A percentile compares a stretch with the other conserved stretches of the same genome.
Evolutionary conservation across 768 basidiomycete genomes (phyloP).

Genomic region (Leccinum olivaceopallidum): DNA sequence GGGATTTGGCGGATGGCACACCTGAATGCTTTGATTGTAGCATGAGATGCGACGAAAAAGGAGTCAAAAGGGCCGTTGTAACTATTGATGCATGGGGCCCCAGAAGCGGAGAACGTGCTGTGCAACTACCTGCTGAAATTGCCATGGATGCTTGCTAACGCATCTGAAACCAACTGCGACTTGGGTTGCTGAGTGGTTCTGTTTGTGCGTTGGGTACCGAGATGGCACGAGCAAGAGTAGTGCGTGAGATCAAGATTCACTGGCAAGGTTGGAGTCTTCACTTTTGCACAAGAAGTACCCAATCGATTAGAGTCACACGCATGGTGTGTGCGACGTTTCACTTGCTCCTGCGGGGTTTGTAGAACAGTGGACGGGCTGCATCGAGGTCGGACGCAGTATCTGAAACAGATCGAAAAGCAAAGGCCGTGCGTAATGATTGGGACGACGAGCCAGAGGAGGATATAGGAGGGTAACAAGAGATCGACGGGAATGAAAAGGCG

Average conservation of each 20-base stretch:
- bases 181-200: slow-evolving; percentile 6
- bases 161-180: slow-evolving; percentile 7
- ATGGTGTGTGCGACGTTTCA: too few relatives aligned
- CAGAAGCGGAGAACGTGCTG: too few relatives aligned
- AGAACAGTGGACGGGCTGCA: too few relatives aligned
- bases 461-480: background rate
- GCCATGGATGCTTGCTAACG: slow-evolving; percentile 68
- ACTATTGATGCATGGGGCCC: accelerated
- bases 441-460: slow-evolving; percentile 16
- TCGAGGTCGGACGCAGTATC: too few relatives aligned
- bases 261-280: too few relatives aligned
- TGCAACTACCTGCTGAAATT: slow-evolving; percentile 43
- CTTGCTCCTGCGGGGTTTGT: too few relatives aligned
- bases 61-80: slow-evolving; percentile 22
- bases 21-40: slow-evolving; percentile 40
- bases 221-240: too few relatives aligned
- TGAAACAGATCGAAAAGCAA: background rate
- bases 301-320: too few relatives aligned
- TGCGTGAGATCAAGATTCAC: too few relatives aligned
- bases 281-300: too few relatives aligned
- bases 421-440: slow-evolving; percentile 52
- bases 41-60: slow-evolving; percentile 34
- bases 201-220: too few relatives aligned
- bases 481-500: background rate
- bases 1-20: slow-evolving; percentile 55